Percentiles rank a stretch among this genome's conserved stretches.
Conservation (phyloP, 768 basidiomycete genomes). For the Tylopilus intermedius region DNA sequence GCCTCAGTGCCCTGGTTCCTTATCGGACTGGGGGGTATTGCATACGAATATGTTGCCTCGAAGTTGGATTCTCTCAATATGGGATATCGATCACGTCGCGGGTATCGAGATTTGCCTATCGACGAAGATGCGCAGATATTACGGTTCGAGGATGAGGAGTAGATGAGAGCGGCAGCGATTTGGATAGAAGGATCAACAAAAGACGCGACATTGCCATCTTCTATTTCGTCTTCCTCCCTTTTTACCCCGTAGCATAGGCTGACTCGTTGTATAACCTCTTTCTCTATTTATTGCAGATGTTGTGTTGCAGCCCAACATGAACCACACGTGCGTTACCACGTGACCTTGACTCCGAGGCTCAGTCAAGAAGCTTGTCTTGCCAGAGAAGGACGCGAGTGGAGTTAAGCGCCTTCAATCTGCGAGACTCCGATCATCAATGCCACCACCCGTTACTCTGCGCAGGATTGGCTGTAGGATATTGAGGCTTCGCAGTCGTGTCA, state of each 20-base stretch:
- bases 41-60: constrained; percentile 59
- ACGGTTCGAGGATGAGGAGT: constrained; percentile 76
- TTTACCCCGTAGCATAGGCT: background rate
- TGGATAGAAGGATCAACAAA: background rate
- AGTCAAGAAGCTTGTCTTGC: too few relatives aligned
- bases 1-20: constrained; percentile 90
- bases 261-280: background rate
- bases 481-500: too few relatives aligned
- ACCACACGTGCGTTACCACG: too few relatives aligned
- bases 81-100: constrained; percentile 48
- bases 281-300: background rate
- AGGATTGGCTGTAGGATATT: too few relatives aligned
- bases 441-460: too few relatives aligned
- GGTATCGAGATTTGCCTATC: constrained; percentile 73
- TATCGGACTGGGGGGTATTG: constrained; percentile 70
- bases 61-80: constrained; percentile 36
- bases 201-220: background rate
- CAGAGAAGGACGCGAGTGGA: too few relatives aligned
- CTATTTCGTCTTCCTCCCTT: background rate
- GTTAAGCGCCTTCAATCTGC: too few relatives aligned
- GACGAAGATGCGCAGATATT: constrained; percentile 88
- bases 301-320: background rate
- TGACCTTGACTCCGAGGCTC: too few relatives aligned
- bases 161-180: background rate
- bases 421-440: too few relatives aligned